phyloP scores from a whole-genome alignment of 495 filamentous ascomycete species.

The Bathelium albidoporum region DNA sequence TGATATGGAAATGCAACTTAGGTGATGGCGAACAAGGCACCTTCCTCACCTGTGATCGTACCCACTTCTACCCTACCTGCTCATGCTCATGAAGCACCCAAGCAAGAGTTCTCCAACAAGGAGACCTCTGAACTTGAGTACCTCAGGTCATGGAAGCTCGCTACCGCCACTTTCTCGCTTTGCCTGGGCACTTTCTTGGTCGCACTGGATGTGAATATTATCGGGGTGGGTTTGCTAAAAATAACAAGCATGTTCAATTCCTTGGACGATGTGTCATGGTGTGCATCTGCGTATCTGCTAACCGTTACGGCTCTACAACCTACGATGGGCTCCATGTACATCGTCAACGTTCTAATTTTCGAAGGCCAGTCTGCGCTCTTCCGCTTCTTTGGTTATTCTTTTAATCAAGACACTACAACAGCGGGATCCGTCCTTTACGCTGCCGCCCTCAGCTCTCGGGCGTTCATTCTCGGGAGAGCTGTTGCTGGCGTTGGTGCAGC shows the following conservation, averaged over 20 bases:
- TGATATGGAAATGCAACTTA: too few species aligned
- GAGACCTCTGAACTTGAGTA: too few species aligned
- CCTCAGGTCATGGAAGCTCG: background rate
- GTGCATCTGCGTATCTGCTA: conserved; percentile 6
- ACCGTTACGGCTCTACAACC: conserved; percentile 1
- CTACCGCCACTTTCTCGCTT: background rate
- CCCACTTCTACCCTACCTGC: too few species aligned
- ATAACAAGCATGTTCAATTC: conserved; percentile 8
- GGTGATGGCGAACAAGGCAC: too few species aligned
- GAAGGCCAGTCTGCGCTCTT: conserved; percentile 10
- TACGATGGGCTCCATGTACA: conserved; percentile 12
- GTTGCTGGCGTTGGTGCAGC: conserved; percentile 27
- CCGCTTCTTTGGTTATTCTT: background rate
- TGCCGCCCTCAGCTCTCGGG: conserved; percentile 25
- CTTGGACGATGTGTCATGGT: conserved; percentile 8
- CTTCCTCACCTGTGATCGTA: too few species aligned
- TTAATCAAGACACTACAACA: background rate
- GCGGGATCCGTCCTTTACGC: conserved; percentile 54
- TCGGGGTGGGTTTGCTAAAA: background rate
- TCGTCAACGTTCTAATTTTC: conserved; percentile 23
- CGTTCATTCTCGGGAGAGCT: conserved; percentile 26
- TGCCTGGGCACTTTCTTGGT: background rate
- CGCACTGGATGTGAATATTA: background rate
- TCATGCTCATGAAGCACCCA: too few species aligned
- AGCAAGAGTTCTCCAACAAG: too few species aligned